These are phyloP conservation scores for Monosporascus sp. DNA, from an alignment of 2,329 filamentous ascomycete species.

Conservation along the genomic window DNA sequence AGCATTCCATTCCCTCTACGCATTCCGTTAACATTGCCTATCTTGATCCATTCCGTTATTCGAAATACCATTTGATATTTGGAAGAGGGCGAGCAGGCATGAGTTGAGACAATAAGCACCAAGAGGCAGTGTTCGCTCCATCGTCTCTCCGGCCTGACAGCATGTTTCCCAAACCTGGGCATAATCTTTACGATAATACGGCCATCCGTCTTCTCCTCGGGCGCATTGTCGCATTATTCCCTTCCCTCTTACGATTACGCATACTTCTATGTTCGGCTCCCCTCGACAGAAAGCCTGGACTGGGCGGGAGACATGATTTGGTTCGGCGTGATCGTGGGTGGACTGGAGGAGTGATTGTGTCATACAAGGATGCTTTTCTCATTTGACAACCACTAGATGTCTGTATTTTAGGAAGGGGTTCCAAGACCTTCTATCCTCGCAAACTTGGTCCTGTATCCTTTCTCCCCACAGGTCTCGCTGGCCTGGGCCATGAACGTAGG, in stretches of 20 bases:
- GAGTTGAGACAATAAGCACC: constrained; percentile 20
- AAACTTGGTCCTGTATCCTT: constrained; percentile 7
- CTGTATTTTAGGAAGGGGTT: constrained; percentile 29
- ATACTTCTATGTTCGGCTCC: constrained; percentile 11
- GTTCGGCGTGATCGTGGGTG: constrained; percentile 19
- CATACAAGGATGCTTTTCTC: constrained; percentile 15
- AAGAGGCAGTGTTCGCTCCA: constrained; percentile 4
- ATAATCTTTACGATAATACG: no score
- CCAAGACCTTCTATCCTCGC: not conserved
- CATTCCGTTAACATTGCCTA: constrained; percentile 9
- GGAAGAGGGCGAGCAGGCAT: constrained; percentile 12
- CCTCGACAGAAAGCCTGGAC: constrained; percentile 26
- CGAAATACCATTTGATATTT: constrained; percentile 8
- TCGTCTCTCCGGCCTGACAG: no score
- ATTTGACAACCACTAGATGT: constrained; percentile 20
- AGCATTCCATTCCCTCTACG: constrained; percentile 6
- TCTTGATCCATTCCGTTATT: constrained; percentile 10
- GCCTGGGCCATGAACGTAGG: constrained; percentile 13
- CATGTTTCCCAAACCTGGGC: no score
- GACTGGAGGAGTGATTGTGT: constrained; percentile 22
- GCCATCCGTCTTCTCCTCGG: not conserved
- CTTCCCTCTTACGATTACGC: constrained; percentile 19
- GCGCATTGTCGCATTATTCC: constrained; percentile 13
- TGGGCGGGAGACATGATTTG: constrained; percentile 15
- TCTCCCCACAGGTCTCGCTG: constrained; percentile 8